A percentile compares a stretch with the other conserved stretches of the same genome.
These are phyloP conservation scores for Lenzites betulinus DNA, from an alignment of 768 basidiomycete genomes.

Conservation along the genomic window DNA sequence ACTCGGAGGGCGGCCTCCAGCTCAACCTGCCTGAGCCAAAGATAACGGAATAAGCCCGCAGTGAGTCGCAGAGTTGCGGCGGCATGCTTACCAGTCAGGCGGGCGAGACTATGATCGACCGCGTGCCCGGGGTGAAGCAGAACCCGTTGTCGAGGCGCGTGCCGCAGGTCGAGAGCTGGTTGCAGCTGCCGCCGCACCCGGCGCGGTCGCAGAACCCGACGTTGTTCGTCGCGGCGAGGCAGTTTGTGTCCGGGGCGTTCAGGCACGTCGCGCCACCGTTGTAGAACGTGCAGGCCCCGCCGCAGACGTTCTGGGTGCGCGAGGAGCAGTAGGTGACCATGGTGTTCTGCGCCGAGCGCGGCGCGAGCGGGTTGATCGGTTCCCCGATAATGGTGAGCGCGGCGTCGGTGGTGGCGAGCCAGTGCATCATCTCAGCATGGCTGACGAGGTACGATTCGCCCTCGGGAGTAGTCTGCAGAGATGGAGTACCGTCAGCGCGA, in stretches of 20 bases:
- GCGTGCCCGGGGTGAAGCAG: constrained; percentile 1
- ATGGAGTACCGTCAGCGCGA: background rate
- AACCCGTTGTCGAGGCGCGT: background rate
- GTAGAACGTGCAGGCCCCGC: background rate
- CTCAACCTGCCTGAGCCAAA: too few species aligned
- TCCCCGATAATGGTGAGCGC: background rate
- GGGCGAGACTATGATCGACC: constrained; percentile 49
- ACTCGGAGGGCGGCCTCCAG: too few species aligned
- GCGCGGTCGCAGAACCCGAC: background rate
- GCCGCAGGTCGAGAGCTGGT: background rate
- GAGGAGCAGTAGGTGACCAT: background rate
- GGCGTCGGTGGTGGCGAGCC: background rate
- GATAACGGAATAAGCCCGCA: too few species aligned
- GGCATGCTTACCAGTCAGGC: too few species aligned
- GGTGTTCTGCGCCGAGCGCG: background rate
- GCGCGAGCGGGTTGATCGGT: background rate
- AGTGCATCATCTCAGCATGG: background rate
- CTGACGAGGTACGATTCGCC: background rate
- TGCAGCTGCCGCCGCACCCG: background rate
- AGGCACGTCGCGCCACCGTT: background rate
- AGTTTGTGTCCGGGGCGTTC: background rate
- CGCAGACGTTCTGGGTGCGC: background rate
- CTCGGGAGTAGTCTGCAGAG: background rate
- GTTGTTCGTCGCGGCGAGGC: background rate
- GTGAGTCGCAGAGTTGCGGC: too few species aligned